These are phyloP conservation scores for Ilex aquifolium DNA, from an alignment of 257 asterid species.

Conservation along the genomic window DNA sequence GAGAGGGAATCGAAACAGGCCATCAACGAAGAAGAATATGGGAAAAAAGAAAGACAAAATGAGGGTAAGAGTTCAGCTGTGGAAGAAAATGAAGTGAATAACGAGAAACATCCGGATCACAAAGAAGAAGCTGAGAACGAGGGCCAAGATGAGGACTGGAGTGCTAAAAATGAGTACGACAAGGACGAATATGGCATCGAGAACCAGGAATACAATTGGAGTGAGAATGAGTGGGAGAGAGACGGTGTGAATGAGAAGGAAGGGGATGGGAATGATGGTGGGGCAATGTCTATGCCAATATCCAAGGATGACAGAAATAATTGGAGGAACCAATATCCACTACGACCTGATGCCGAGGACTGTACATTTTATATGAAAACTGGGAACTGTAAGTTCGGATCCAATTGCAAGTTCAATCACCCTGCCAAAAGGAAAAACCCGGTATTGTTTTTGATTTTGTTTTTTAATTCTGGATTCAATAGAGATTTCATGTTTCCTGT, in stretches of 20 bases:
- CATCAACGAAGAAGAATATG: conserved; percentile 3
- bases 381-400: conserved; percentile 79
- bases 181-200: too few species aligned
- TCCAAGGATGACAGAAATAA: conserved; percentile 9
- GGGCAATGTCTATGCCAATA: conserved; percentile 4
- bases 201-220: too few species aligned
- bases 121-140: conserved; percentile 12
- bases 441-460: conserved; percentile 53
- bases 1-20: conserved; percentile 5
- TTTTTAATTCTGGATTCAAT: neutral
- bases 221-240: neutral
- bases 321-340: conserved; percentile 47
- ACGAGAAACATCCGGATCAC: conserved; percentile 8
- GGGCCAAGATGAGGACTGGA: conserved; percentile 3
- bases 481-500: neutral
- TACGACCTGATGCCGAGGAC: conserved; percentile 87
- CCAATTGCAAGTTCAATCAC: conserved; percentile 86
- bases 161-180: too few species aligned
- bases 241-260: conserved; percentile 6
- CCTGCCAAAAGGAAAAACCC: conserved; percentile 61
- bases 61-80: neutral
- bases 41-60: conserved; percentile 1
- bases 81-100: too few species aligned
- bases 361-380: conserved; percentile 70
- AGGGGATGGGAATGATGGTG: conserved; percentile 9